Conservation (phyloP, 192 early-diverging fungal genomes). For the Endogone sp. region DNA sequence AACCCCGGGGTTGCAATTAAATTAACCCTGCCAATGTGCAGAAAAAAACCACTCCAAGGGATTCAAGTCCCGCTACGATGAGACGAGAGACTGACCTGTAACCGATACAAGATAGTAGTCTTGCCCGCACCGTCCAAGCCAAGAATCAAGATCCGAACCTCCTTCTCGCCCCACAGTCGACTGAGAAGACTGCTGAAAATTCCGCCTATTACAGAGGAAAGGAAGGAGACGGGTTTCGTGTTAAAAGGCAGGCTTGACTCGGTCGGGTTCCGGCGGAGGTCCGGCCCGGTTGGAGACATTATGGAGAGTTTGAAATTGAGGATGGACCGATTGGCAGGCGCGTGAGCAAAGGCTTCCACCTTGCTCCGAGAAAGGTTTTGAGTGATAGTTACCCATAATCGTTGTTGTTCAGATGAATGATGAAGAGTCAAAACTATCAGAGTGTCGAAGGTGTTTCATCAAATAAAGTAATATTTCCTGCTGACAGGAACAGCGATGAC, state of each 20-base stretch:
- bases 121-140: conserved; percentile 97
- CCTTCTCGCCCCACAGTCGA: conserved; percentile 89
- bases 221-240: too few relatives aligned
- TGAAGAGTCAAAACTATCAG: not conserved
- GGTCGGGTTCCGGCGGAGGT: not conserved
- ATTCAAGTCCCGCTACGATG: too few relatives aligned
- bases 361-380: not conserved
- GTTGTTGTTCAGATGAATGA: not conserved
- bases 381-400: not conserved
- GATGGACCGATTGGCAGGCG: too few relatives aligned
- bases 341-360: not conserved
- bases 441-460: not conserved
- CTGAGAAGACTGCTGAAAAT: conserved; percentile 71
- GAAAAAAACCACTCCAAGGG: too few relatives aligned
- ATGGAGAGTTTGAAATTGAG: too few relatives aligned
- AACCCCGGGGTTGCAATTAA: too few relatives aligned
- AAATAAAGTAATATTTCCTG: not conserved
- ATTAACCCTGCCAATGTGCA: too few relatives aligned
- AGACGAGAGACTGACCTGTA: conserved; percentile 75
- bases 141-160: conserved; percentile 94
- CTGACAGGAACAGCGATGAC: not conserved
- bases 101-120: conserved; percentile 93
- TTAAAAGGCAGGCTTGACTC: too few relatives aligned
- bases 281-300: not conserved
- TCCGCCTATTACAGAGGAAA: conserved; percentile 62